Conservation (phyloP, 371 early-diverging fungal genomes). For the Circinella minor region DNA sequence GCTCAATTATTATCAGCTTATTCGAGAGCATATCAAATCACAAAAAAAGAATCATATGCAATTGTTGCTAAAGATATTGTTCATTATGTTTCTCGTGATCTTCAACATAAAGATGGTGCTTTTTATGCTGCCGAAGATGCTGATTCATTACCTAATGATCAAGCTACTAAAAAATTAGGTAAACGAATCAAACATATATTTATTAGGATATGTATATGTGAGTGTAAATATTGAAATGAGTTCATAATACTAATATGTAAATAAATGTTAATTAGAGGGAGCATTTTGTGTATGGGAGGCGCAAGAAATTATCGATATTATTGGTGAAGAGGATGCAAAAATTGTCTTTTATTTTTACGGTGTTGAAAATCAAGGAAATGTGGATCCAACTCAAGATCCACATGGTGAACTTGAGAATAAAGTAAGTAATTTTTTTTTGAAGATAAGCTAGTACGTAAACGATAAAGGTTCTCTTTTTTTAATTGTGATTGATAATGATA, state of each 20-base stretch:
- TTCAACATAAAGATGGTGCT: slow-evolving; percentile 53
- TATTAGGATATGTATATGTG: too few species aligned
- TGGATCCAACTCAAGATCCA: slow-evolving; percentile 58
- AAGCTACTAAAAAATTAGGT: slow-evolving; percentile 51
- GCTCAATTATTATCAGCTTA: slow-evolving; percentile 64
- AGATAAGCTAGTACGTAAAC: too few species aligned
- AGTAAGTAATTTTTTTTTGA: slow-evolving; percentile 27
- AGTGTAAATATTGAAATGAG: too few species aligned
- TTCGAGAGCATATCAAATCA: slow-evolving; percentile 51
- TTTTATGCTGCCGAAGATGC: slow-evolving; percentile 81
- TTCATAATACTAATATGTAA: not conserved
- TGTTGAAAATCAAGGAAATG: slow-evolving; percentile 62
- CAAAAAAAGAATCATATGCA: slow-evolving; percentile 49
- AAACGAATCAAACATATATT: not conserved
- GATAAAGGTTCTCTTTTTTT: too few species aligned
- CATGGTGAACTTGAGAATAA: slow-evolving; percentile 63
- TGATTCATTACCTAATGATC: slow-evolving; percentile 58
- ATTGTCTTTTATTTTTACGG: slow-evolving; percentile 56
- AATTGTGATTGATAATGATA: slow-evolving; percentile 10
- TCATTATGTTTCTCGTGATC: slow-evolving; percentile 57
- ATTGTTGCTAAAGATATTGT: slow-evolving; percentile 59
- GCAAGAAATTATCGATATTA: slow-evolving; percentile 45
- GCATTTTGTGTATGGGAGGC: slow-evolving; percentile 73
- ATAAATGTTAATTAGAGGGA: slow-evolving; percentile 51
- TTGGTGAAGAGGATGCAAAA: slow-evolving; percentile 40